Percentiles rank a stretch among this genome's conserved stretches.
These are phyloP conservation scores for Pichia nanzhaoensis DNA, from an alignment of 805 yeast species.

Conservation along the genomic window DNA sequence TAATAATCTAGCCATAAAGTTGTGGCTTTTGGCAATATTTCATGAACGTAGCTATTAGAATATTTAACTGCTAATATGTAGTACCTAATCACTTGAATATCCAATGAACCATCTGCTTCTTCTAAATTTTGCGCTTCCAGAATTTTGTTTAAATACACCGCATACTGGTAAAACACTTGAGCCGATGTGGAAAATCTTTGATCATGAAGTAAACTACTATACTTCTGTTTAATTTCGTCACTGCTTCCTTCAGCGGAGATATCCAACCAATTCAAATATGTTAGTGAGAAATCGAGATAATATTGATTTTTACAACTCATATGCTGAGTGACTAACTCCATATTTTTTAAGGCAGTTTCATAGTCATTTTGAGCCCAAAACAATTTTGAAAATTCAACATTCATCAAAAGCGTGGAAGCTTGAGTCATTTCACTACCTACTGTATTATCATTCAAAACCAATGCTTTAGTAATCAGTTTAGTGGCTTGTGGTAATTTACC, in stretches of 20 bases:
- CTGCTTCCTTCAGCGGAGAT: conserved; percentile 78
- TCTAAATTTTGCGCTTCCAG: conserved; percentile 51
- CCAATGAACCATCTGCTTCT: conserved; percentile 43
- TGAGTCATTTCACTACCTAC: conserved; percentile 7
- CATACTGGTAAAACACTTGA: conserved; percentile 70
- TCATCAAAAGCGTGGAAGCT: conserved; percentile 31
- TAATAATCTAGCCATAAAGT: conserved; percentile 87
- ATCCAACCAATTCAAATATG: conserved; percentile 86
- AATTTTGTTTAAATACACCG: conserved; percentile 70
- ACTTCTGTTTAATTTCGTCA: conserved; percentile 63
- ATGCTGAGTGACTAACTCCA: conserved; percentile 36
- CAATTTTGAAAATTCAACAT: conserved; percentile 71
- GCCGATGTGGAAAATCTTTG: conserved; percentile 42
- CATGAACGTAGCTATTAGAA: conserved; percentile 48
- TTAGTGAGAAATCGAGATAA: conserved; percentile 46
- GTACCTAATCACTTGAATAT: conserved; percentile 45
- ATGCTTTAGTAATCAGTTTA: conserved; percentile 56
- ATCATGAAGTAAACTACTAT: conserved; percentile 45
- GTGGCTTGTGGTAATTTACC: conserved; percentile 69
- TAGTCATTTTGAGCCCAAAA: conserved; percentile 88
- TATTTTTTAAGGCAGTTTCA: conserved; percentile 68
- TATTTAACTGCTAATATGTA: conserved; percentile 54
- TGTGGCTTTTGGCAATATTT: conserved; percentile 82
- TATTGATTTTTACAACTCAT: conserved; percentile 18
- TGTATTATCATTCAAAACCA: conserved; percentile 33